Percentiles rank a stretch among this genome's conserved stretches.
These are phyloP conservation scores for Xylona heveae DNA, from an alignment of 495 filamentous ascomycete species.

Conservation along the genomic window DNA sequence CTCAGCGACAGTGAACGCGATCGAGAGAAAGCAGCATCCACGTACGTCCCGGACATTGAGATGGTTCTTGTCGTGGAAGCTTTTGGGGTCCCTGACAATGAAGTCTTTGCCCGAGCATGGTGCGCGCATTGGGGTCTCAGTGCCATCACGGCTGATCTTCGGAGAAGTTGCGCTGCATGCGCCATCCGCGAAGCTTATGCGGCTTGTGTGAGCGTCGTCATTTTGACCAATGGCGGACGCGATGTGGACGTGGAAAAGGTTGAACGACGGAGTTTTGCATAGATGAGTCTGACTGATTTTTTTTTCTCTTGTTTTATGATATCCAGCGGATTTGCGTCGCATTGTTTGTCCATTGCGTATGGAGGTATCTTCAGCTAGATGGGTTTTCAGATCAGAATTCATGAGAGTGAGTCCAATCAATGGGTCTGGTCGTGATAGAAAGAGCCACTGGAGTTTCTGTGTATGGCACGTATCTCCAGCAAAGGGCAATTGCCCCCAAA, in stretches of 20 bases:
- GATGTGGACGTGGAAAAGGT: constrained; percentile 19
- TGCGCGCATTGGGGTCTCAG: constrained; percentile 46
- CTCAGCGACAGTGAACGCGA: constrained; percentile 9
- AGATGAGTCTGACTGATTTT: background rate
- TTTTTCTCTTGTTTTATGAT: constrained; percentile 1
- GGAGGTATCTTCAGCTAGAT: no score
- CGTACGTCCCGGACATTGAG: constrained; percentile 20
- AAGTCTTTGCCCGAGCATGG: constrained; percentile 54
- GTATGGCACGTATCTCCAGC: no score
- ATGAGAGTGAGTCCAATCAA: no score
- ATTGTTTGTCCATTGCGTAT: no score
- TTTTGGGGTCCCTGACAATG: constrained; percentile 47
- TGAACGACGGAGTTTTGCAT: constrained; percentile 7
- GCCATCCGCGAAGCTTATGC: constrained; percentile 52
- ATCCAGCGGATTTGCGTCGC: constrained; percentile 1
- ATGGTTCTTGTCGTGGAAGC: constrained; percentile 47
- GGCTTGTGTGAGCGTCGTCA: constrained; percentile 44
- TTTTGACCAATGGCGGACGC: constrained; percentile 28
- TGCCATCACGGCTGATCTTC: constrained; percentile 41
- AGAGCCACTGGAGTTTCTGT: no score
- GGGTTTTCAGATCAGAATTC: no score
- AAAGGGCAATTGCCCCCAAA: no score
- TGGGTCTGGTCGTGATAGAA: no score
- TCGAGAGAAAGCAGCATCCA: constrained; percentile 5
- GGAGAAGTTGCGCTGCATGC: constrained; percentile 49